Evolutionary conservation across 768 basidiomycete genomes (phyloP).

Genomic region (Chlorophyllum brunneum): DNA sequence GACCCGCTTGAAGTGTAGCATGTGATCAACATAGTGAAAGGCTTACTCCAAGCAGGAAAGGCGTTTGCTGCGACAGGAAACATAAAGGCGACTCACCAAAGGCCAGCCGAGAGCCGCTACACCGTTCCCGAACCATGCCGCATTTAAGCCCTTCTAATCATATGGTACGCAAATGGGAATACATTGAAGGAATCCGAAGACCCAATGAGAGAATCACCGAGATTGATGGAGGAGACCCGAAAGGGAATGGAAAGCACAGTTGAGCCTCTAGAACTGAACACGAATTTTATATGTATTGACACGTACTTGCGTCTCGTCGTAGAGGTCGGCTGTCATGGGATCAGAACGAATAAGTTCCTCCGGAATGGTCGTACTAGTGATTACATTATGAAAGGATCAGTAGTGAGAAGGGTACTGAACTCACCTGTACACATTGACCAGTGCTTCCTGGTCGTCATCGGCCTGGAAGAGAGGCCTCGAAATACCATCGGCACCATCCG

Average conservation of each 20-base stretch:
- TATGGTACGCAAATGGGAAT: neutral
- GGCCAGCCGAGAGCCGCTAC: slow-evolving; percentile 26
- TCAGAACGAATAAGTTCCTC: slow-evolving; percentile 36
- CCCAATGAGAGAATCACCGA: too few relatives aligned
- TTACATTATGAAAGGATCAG: neutral
- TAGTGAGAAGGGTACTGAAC: slow-evolving; percentile 3
- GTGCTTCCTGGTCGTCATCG: slow-evolving; percentile 22
- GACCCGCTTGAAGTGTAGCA: slow-evolving; percentile 12
- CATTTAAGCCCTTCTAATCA: slow-evolving; percentile 1
- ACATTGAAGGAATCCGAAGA: too few relatives aligned
- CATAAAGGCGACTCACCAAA: slow-evolving; percentile 20
- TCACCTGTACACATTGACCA: slow-evolving; percentile 42
- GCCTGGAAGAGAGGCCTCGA: slow-evolving; percentile 30
- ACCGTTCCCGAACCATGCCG: slow-evolving; percentile 32
- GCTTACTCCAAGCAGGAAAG: too few relatives aligned
- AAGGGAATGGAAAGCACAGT: neutral
- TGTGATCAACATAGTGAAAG: too few relatives aligned
- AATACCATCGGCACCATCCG: slow-evolving; percentile 46
- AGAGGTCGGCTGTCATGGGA: slow-evolving; percentile 31
- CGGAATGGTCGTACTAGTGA: slow-evolving; percentile 36
- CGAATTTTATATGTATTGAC: neutral
- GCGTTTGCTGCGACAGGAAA: too few relatives aligned
- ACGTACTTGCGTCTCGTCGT: slow-evolving; percentile 22
- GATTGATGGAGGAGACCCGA: neutral
- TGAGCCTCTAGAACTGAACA: neutral